Evolutionary conservation across 2,329 filamentous ascomycete genomes (phyloP), one percentile per base, ranked within the genome.

Genomic region (Metarhizium rileyi): DNA sequence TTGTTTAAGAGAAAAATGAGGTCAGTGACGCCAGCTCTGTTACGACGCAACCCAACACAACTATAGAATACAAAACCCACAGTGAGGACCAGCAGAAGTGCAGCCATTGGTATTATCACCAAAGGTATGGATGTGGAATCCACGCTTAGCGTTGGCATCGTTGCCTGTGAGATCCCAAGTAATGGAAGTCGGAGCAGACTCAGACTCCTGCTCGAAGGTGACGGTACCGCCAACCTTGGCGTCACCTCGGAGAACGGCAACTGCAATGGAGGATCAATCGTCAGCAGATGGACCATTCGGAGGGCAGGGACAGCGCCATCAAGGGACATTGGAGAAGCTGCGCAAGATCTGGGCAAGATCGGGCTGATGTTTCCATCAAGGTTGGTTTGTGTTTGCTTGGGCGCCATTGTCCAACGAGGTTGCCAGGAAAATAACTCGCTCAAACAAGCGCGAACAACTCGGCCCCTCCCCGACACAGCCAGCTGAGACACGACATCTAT

Each of bases 31-130:
- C n/a, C 7, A 20, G 16, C 5, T 18, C 6, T 20, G 16, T 16
- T 16, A 20, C 6, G 35, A 8, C 35, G 33, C 7, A 36, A 40
- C 18, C 5, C n/a, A 40, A 40, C 22, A 5, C 8, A 9, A 25
- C 2, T 33, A 74, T n/a, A n/a, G n/a, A n/a, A n/a, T n/a, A n/a
- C n/a, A n/a, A n/a, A n/a, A n/a, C 87, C 69, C 77, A 95, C 90
- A 98, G 79, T 98, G 93, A 72, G 93, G 91, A 49, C 93, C 93
- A 59, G 93, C 93, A 59, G 87, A 95, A 59, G 91, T 97, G 87
- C 93, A 98, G 71, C 93, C 93, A 76, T 98, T 98, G 80, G 93
- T 97, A 82, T 97, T 97, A 81, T 97, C 93, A 70, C 93, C 93
- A 66, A 95, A 98, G 71, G 93, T 88, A 79, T 98, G 93, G 67